Percentiles rank a stretch among this genome's conserved stretches.
Evolutionary conservation across 2,329 filamentous ascomycete genomes (phyloP).

Genomic region (Lachnellula arida): DNA sequence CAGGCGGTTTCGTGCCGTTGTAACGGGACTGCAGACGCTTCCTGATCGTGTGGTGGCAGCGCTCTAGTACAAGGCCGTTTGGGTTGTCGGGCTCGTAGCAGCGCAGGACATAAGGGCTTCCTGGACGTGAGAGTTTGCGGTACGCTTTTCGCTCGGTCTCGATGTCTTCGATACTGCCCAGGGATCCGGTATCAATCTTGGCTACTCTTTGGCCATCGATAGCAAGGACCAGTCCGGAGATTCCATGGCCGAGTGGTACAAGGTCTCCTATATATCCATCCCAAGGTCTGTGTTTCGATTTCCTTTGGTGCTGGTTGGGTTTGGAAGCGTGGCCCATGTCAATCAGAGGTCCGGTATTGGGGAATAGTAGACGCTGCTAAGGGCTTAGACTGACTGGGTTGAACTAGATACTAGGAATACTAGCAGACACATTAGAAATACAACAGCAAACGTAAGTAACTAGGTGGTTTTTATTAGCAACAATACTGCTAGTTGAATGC

Average conservation of each 20-base stretch:
- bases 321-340: neutral
- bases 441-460: too few species aligned
- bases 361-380: neutral
- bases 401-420: neutral
- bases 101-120: neutral
- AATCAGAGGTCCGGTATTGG: neutral
- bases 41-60: neutral
- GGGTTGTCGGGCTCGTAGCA: neutral
- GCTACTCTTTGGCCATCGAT: slow-evolving; percentile 1
- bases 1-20: neutral
- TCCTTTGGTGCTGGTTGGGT: neutral
- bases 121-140: neutral
- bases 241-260: neutral
- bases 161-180: slow-evolving; percentile 1
- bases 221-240: slow-evolving; percentile 1
- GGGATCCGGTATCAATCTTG: slow-evolving; percentile 1
- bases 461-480: too few species aligned
- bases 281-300: slow-evolving; percentile 13
- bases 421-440: neutral
- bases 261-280: slow-evolving; percentile 1
- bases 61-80: neutral
- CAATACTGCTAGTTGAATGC: too few species aligned
- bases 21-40: neutral
- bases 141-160: neutral
- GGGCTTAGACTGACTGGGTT: neutral